Evolutionary conservation across 2,329 filamentous ascomycete species (phyloP), one percentile per base, ranked within the genome.

Genomic region (Aspergillus novofumigatus): DNA sequence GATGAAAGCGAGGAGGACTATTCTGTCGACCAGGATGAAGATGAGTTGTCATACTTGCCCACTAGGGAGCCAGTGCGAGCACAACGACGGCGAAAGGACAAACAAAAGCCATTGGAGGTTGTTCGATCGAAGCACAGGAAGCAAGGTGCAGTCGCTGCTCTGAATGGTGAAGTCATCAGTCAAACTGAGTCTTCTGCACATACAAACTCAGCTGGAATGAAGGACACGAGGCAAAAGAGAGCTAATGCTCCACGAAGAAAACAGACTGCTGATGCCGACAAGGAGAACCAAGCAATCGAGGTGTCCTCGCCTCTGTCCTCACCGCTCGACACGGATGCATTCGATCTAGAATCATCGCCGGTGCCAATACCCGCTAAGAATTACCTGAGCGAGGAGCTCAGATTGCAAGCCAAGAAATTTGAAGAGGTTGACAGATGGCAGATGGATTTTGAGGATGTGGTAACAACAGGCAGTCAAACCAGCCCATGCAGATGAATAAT

Each of bases 381-480:
- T 38, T 67, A 64, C 52, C 57, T 67, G 47, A 77, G 73, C 56
- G 69, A 72, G 42, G 75, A 77, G 51, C 62, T 77, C 35, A 65
- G 67, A 23, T 56, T 62, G 17, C 71, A 73, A 51, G 68, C 69
- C 28, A 64, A 64, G 58, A 77, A 76, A 45, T 77, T 77, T 63
- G 71, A 71, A 0, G 75, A 77, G 58, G 65, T 77, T 47, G 75
- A 77, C 59, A 61, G 70, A 58, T 77, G 75, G 75, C 51, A 74
- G 56, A 75, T 77, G 69, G 75, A 77, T 28, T 77, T 76, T 66
- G 75, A 77, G 58, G 75, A 77, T 53, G 70, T 77, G 3, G 63
- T 65, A 50, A 58, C 54, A 17, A 62, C 65, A 21, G 67, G 63
- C 44, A 65, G 61, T 35, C 62, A 69, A 53, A 62, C 59, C 53